Evolutionary conservation across 768 basidiomycete species (phyloP), one percentile per base, ranked within the genome.

Genomic region (Phlebiopsis flavidoalba): DNA sequence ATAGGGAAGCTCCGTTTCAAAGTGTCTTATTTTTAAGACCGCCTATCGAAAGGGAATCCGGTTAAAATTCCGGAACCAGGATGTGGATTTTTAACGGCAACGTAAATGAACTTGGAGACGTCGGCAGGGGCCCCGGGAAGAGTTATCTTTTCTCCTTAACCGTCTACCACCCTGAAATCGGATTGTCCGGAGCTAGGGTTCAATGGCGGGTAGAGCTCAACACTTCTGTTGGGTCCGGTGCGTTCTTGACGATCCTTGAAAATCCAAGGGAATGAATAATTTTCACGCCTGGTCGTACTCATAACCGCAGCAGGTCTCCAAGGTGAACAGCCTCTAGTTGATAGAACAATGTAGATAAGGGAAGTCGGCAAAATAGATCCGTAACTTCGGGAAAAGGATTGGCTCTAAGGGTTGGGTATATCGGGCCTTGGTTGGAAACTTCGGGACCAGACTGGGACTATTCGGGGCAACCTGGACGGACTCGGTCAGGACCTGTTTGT

Each of bases 311-410:
- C 85, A 84, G 85, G 84, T 86, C 85, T 85, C 85, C 85, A 82
- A 85, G 84, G 84, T 85, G 83, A 85, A 85, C 80, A 85, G 84
- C 82, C 85, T 86, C 85, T 86, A 86, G 85, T 85, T 80, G 82
- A 84, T 84, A 81, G 83, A 84, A 84, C 79, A 85, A 85, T 85
- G 83, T 84, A 85, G 84, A 82, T 85, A 86, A 86, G 84, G 84
- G 83, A 85, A 86, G 82, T 84, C 80, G 79, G 85, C 86, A 87
- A 87, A 87, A 84, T 83, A 84, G 80, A 85, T 85, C 83, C 80
- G 82, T 88, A 84, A 83, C 86, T 88, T 88, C 79, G 83, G 81
- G 86, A 85, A 78, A 87, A 84, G 80, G 83, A 83, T 87, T 80
- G 84, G 84, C 79, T 86, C 86, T 87, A 85, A 86, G 85, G 84